Conservation (phyloP, 805 yeast genomes). For the Grigorovia transvaalensis region DNA sequence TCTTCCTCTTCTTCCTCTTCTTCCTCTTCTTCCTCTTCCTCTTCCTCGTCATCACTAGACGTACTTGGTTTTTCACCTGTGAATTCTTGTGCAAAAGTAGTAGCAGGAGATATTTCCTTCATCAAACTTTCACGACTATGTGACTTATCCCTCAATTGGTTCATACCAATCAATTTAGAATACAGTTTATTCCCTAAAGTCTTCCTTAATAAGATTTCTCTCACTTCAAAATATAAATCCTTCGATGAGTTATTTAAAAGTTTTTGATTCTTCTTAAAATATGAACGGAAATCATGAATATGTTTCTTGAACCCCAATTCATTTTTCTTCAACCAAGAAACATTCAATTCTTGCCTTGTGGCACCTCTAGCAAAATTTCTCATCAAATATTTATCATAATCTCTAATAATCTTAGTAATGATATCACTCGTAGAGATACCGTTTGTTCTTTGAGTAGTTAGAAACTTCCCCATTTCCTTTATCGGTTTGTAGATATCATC, state of each 20-base stretch:
- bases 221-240: slow-evolving; percentile 76
- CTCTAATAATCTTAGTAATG: slow-evolving; percentile 87
- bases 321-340: slow-evolving; percentile 94
- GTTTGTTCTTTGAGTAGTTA: slow-evolving; percentile 92
- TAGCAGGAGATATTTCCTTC: slow-evolving; percentile 25
- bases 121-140: slow-evolving; percentile 6
- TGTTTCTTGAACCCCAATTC: slow-evolving; percentile 91
- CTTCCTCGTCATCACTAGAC: slow-evolving; percentile 1
- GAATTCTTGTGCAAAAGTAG: slow-evolving; percentile 25
- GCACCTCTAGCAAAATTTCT: slow-evolving; percentile 97
- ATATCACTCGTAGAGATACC: slow-evolving; percentile 95
- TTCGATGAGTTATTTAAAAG: slow-evolving; percentile 61
- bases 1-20: slow-evolving; percentile 9
- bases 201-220: slow-evolving; percentile 46
- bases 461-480: slow-evolving; percentile 80
- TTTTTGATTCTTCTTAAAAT: slow-evolving; percentile 67
- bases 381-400: slow-evolving; percentile 93
- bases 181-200: slow-evolving; percentile 27
- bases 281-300: slow-evolving; percentile 74
- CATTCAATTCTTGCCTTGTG: slow-evolving; percentile 89
- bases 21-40: slow-evolving; percentile 22
- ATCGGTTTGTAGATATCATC: slow-evolving; percentile 92
- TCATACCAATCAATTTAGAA: slow-evolving; percentile 19
- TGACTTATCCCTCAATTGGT: slow-evolving; percentile 1
- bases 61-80: slow-evolving; percentile 17